Evolutionary conservation across 2,329 filamentous ascomycete genomes (phyloP), one percentile per base, ranked within the genome.

Genomic region (Exophiala viscosa): DNA sequence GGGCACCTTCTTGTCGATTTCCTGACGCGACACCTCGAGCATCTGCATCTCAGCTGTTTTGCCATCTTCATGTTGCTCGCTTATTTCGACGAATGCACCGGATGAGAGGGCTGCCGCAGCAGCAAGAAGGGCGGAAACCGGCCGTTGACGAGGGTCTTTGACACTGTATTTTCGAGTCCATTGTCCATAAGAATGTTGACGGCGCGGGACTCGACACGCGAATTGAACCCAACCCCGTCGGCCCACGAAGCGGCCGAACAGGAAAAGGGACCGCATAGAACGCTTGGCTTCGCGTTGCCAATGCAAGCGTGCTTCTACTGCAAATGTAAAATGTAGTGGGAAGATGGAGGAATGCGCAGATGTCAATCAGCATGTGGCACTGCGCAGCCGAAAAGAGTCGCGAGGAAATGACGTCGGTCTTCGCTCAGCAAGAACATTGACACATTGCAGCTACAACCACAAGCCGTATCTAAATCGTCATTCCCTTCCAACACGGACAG

Each of bases 1-100:
- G 1, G 81, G 76, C 1, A 91, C 79, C 33, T 79, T 78, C 63
- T 88, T 88, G 51, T 77, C 77, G 33, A 96, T 82, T 72, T 96
- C 92, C 50, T 84, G 75, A 38, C 88, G 77, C 34, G 91, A 96
- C 2, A 79, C 83, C 67, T 90, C 82, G 11, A 96, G 80, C 92
- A 96, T 96, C 60, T 89, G 86, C 70, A 81, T 81, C 72, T 96
- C 91, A 20, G 83, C 82, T 2, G 91, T 96, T 65, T 86, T 77
- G 20, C 73, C 73, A 61, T 75, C 70, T 17, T 73, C 67, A 40
- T 67, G 64, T 23, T 76, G 70, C 40, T 79, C 72, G 57, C 77
- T 76, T 39, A 85, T 70, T 49, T 79, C 72, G 35, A 86, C 76
- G 57, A 85, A 84, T 1, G 78, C 81, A 4, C 75, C 77, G 0